Base-by-base conservation (phyloP, 192 early-diverging fungal genomes). In the Ambispora gerdemannii region DNA sequence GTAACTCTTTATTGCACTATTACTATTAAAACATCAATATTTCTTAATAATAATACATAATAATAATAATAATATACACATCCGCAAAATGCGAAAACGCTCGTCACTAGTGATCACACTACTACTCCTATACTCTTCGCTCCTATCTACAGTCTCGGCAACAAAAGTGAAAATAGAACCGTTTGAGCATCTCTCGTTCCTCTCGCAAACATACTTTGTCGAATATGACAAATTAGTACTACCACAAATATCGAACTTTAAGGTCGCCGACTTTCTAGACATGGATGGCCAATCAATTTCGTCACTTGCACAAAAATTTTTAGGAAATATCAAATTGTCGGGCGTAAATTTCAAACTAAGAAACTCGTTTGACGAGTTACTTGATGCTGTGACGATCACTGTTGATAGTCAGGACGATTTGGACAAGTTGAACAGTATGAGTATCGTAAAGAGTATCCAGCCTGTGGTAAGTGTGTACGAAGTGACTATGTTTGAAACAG, bases 361-460 rank as follows among this genome's bases (percentile, higher is more conserved):
- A 10, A 15, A 43, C 15, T 10, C 38, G 6, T 43, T 43, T 43
- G 38, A 78, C 58, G 61, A 77, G 31, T 31, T 78, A 35, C 79
- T 86, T 31, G 80, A 82, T 63, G 78, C 80, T 6, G 75, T 81
- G 27, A 75, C 84, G 25, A 53, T 86, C 30, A 71, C 50, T 1
- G 75, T 83, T 28, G 69, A 77, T 10, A 72, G 75, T 4, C 17
- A 62, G 11, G 52, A 77, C 11, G 65, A 78, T 32, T 75, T 74
- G 1, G 8, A 70, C 0, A 63, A 53, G 10, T 73, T 80, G 43
- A 65, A 75, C n/a, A 27, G 61, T 22, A 62, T 77, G 20, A 38
- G 67, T 4, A 76, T 68, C 4, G 63, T 83, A 36, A 80, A 81
- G 73, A 63, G 72, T 38, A 68, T 80, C 47, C 82, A 80, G 82